phyloP scores from a whole-genome alignment of 1,284 basidiomycete species.

The Thecaphora frezii region DNA sequence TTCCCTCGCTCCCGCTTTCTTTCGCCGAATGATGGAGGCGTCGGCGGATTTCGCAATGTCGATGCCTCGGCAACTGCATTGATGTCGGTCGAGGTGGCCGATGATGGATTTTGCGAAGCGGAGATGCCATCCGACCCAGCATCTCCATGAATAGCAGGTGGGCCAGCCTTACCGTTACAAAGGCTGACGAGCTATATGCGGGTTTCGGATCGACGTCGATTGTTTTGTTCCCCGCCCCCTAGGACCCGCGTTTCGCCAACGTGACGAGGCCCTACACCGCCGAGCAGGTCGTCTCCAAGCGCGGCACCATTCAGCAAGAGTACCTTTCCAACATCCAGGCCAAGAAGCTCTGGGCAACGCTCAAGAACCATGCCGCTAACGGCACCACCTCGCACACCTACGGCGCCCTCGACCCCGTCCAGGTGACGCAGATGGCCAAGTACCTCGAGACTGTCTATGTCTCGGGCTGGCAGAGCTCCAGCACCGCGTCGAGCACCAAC shows the following conservation, averaged over 20 bases:
- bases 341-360: slow-evolving; percentile 80
- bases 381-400: slow-evolving; percentile 83
- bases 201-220: no score
- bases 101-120: no score
- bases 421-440: slow-evolving; percentile 66
- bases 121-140: no score
- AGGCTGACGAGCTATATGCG: background rate
- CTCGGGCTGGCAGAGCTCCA: slow-evolving; percentile 57
- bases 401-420: slow-evolving; percentile 95
- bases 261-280: slow-evolving; percentile 88
- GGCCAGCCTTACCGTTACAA: background rate
- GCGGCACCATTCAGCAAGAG: slow-evolving; percentile 79
- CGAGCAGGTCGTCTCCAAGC: slow-evolving; percentile 87
- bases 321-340: slow-evolving; percentile 84
- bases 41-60: no score
- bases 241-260: slow-evolving; percentile 82
- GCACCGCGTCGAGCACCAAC: slow-evolving; percentile 57
- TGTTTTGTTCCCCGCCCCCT: slow-evolving; percentile 6
- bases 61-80: no score
- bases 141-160: background rate
- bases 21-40: no score
- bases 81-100: no score
- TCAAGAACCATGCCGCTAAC: slow-evolving; percentile 65
- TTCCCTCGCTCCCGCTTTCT: background rate
- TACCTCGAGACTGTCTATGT: slow-evolving; percentile 60